Evolutionary conservation across 352 stramenopile species (phyloP).

Genomic region (Pythium sukuiense): DNA sequence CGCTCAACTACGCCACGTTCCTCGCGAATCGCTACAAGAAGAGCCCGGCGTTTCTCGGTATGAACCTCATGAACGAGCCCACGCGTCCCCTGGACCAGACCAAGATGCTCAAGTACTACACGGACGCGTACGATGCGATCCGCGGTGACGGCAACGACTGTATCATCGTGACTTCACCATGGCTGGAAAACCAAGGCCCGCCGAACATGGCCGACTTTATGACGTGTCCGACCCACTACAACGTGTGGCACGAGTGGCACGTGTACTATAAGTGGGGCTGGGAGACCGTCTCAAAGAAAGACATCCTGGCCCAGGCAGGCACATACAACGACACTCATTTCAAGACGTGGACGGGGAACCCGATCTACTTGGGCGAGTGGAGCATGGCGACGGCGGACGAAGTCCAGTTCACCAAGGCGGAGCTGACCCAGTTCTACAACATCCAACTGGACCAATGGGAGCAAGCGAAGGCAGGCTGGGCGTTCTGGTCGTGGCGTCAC

Average conservation of each 20-base stretch:
- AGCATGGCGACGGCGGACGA: constrained; percentile 37
- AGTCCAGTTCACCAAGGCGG: constrained; percentile 34
- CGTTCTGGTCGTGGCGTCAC: constrained; percentile 31
- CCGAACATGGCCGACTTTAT: constrained; percentile 37
- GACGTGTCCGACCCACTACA: constrained; percentile 34
- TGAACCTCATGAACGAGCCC: constrained; percentile 82
- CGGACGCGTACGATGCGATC: constrained; percentile 49
- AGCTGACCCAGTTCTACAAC: constrained; percentile 26
- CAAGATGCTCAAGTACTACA: constrained; percentile 49
- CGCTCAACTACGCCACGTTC: constrained; percentile 51
- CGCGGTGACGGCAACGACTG: constrained; percentile 54
- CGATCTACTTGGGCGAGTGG: constrained; percentile 60
- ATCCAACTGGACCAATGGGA: constrained; percentile 36
- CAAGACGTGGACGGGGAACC: constrained; percentile 30
- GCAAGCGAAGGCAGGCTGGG: constrained; percentile 21
- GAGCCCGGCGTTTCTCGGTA: constrained; percentile 48
- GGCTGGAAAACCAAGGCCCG: constrained; percentile 44
- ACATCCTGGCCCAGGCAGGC: constrained; percentile 18
- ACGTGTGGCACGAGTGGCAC: constrained; percentile 65
- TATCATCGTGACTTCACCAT: constrained; percentile 47
- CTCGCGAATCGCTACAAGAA: constrained; percentile 48
- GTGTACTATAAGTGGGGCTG: constrained; percentile 59
- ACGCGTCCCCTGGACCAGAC: constrained; percentile 23
- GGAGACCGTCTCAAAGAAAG: constrained; percentile 24
- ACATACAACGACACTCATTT: constrained; percentile 25